phyloP scores from a whole-genome alignment of 192 early-diverging fungal genomes.

The Linnemannia hyalina region DNA sequence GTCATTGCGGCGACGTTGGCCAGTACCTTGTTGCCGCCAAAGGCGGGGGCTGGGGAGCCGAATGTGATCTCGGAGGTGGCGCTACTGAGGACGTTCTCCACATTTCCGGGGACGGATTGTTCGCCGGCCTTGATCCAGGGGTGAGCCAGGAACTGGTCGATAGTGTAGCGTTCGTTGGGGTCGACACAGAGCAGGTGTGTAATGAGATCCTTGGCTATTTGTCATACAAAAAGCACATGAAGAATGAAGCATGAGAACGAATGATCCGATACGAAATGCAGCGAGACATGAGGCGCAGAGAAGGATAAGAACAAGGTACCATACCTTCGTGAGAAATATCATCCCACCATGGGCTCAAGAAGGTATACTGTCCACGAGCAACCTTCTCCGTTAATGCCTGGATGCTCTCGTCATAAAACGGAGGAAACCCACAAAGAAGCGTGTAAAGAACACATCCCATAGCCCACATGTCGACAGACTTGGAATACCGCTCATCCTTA shows the following conservation, averaged over 20 bases:
- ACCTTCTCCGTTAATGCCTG: slow-evolving; percentile 84
- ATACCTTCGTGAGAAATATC: slow-evolving; percentile 71
- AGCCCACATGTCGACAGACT: slow-evolving; percentile 87
- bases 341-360: slow-evolving; percentile 92
- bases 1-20: slow-evolving; percentile 24
- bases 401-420: slow-evolving; percentile 85
- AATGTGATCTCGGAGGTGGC: slow-evolving; percentile 7
- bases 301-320: neutral
- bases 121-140: slow-evolving; percentile 72
- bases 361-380: slow-evolving; percentile 83
- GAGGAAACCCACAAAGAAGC: slow-evolving; percentile 81
- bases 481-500: slow-evolving; percentile 78
- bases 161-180: slow-evolving; percentile 76
- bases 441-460: slow-evolving; percentile 88
- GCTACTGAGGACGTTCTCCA: neutral
- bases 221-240: neutral
- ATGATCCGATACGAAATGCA: neutral
- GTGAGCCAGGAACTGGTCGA: slow-evolving; percentile 81
- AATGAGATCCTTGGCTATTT: slow-evolving; percentile 77
- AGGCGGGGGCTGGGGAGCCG: slow-evolving; percentile 2
- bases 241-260: neutral
- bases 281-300: neutral
- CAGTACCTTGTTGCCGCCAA: slow-evolving; percentile 21
- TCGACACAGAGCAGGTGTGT: slow-evolving; percentile 75
- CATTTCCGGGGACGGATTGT: neutral